Evolutionary conservation across 306 rosid genomes (phyloP), one percentile per base, ranked within the genome.

Genomic region (Pueraria montana): DNA sequence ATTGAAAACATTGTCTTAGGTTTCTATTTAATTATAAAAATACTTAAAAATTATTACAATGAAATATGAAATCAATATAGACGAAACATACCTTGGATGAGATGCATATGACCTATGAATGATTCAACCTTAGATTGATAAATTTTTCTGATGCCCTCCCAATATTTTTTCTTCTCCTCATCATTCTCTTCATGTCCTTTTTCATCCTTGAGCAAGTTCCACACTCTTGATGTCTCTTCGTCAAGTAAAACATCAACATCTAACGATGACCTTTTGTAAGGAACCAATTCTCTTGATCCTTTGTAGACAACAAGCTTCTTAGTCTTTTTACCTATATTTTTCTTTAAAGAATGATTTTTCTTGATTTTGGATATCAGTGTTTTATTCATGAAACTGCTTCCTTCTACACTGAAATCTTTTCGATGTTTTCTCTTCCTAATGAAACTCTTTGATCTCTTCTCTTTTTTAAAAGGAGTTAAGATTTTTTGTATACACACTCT

Each of bases 171-270:
- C 40, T 52, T 78, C 14, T 3, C 8, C 58, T 84, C 80, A 40
- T 84, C 85, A 24, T 21, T 42, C 14, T 86, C 84, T 0, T 78
- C 36, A 32, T 53, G n/a, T 18, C 23, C 38, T 14, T 52, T 77
- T 21, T 42, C 80, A 43, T 78, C 53, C 71, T 73, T 17, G 2
- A 89, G 24, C 10, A 83, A 34, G 17, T 74, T 74, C 92, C 92
- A 92, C 12, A 81, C 80, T 18, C 69, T 77, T 21, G 65, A 11
- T 0, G 80, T 79, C 32, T 84, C 81, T n/a, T 82, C 18, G 13
- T 81, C 89, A 36, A 78, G 53, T 1, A 75, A 16, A 12, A 86
- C 48, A 8, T 82, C 66, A n/a, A 14, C 32, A 1, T 2, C 32
- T 8, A 2, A 0, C 0, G 24, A 17, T 40, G 36, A 8, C 13